phyloP scores from a whole-genome alignment of 2,329 filamentous ascomycete species.

The Paecilomyces fulvus region DNA sequence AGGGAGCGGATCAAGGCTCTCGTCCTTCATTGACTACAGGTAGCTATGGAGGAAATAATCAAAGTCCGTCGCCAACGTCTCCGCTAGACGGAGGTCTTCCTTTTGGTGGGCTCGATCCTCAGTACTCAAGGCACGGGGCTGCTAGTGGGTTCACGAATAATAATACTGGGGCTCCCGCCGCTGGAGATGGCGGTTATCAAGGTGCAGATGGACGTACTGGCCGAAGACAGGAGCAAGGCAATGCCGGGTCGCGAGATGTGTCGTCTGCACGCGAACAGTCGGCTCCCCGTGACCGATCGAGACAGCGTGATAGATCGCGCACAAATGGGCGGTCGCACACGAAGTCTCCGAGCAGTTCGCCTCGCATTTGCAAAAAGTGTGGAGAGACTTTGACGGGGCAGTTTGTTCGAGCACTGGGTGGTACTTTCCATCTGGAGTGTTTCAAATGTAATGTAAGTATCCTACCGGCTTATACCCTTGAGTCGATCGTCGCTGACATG shows the following conservation, averaged over 20 bases:
- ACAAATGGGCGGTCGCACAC: constrained; percentile 26
- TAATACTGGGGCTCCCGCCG: constrained; percentile 6
- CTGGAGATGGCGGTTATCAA: constrained; percentile 16
- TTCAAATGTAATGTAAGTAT: constrained; percentile 85
- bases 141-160: constrained; percentile 13
- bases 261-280: constrained; percentile 20
- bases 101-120: constrained; percentile 20
- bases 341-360: constrained; percentile 28
- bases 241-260: constrained; percentile 13
- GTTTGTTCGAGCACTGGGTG: constrained; percentile 87
- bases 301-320: constrained; percentile 27
- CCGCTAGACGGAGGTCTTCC: constrained; percentile 27
- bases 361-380: constrained; percentile 72
- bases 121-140: constrained; percentile 21
- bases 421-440: constrained; percentile 94
- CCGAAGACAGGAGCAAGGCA: constrained; percentile 22
- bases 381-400: constrained; percentile 81
- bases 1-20: constrained; percentile 23
- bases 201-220: constrained; percentile 22
- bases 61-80: constrained; percentile 32
- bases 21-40: constrained; percentile 29
- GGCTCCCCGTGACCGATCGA: constrained; percentile 23
- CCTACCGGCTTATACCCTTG: background rate
- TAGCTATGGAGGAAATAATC: constrained; percentile 26
- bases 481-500: constrained; percentile 10